These are phyloP conservation scores for Hypoxylon subgilvum DNA, from an alignment of 495 filamentous ascomycete species.

Conservation along the genomic window DNA sequence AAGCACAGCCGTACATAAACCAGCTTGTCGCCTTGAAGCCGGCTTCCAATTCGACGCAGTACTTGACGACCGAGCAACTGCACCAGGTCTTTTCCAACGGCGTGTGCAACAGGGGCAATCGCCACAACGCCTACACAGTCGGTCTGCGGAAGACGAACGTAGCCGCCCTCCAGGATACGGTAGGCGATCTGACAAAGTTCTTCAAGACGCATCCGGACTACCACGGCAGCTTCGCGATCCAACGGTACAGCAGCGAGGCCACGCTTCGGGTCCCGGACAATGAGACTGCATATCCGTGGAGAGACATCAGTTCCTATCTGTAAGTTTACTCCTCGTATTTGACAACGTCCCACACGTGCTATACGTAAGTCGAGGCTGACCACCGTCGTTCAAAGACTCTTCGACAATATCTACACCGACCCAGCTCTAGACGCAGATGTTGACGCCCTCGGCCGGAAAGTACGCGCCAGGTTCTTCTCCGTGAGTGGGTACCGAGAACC, in stretches of 20 bases:
- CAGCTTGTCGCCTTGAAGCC: neutral
- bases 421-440: neutral
- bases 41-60: neutral
- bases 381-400: neutral
- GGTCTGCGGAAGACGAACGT: conserved; percentile 3
- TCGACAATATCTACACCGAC: conserved; percentile 5
- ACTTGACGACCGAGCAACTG: neutral
- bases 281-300: conserved; percentile 44
- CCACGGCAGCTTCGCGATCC: neutral
- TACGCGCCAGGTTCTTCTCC: conserved; percentile 26
- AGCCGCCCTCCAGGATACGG: neutral
- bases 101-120: neutral
- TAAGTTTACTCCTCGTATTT: conserved; percentile 20
- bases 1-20: conserved; percentile 3
- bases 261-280: conserved; percentile 28
- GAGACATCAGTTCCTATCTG: conserved; percentile 37
- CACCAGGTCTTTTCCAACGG: neutral
- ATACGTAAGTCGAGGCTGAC: neutral
- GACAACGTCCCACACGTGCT: neutral
- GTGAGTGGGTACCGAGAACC: conserved; percentile 31
- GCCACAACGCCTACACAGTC: conserved; percentile 17
- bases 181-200: conserved; percentile 24
- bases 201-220: conserved; percentile 19
- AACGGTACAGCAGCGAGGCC: conserved; percentile 19
- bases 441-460: neutral